Conservation (phyloP, 306 rosid species). For the Cicer bijugum region DNA sequence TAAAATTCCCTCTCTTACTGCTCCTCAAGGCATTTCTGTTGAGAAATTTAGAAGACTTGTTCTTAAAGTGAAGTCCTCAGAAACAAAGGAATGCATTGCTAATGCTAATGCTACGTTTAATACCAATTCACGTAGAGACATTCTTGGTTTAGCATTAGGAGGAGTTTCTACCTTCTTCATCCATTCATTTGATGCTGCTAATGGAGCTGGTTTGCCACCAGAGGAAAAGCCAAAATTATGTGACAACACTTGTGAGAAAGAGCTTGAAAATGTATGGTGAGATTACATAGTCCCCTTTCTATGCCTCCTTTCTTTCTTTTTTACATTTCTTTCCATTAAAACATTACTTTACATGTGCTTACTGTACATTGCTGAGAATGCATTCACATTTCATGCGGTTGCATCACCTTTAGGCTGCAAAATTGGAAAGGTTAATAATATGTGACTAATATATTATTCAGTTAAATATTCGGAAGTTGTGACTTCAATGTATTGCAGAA, state of each 20-base stretch:
- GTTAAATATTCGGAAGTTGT: background rate
- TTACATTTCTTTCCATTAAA: too few relatives aligned
- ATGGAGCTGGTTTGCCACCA: slow-evolving; percentile 91
- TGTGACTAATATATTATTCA: background rate
- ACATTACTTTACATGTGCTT: background rate
- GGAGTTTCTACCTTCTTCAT: slow-evolving; percentile 61
- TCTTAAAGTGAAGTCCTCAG: slow-evolving; percentile 42
- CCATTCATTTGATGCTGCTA: slow-evolving; percentile 58
- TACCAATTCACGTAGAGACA: slow-evolving; percentile 62
- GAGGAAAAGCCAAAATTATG: slow-evolving; percentile 86
- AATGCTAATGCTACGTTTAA: slow-evolving; percentile 32
- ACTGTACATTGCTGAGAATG: slow-evolving; percentile 21
- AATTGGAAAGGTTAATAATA: slow-evolving; percentile 2
- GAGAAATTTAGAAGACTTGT: slow-evolving; percentile 49
- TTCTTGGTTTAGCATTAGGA: slow-evolving; percentile 71
- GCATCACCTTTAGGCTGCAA: slow-evolving; percentile 10
- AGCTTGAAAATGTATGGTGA: slow-evolving; percentile 99
- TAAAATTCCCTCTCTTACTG: slow-evolving; percentile 35
- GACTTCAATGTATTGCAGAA: slow-evolving; percentile 6
- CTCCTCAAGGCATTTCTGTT: slow-evolving; percentile 47
- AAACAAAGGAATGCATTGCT: slow-evolving; percentile 43
- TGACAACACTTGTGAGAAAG: slow-evolving; percentile 74
- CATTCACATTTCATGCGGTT: slow-evolving; percentile 3
- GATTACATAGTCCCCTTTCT: slow-evolving; percentile 59
- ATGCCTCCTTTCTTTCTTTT: background rate